These are phyloP conservation scores for Aciculosporium take DNA, from an alignment of 2,329 filamentous ascomycete genomes.

Conservation along the genomic window DNA sequence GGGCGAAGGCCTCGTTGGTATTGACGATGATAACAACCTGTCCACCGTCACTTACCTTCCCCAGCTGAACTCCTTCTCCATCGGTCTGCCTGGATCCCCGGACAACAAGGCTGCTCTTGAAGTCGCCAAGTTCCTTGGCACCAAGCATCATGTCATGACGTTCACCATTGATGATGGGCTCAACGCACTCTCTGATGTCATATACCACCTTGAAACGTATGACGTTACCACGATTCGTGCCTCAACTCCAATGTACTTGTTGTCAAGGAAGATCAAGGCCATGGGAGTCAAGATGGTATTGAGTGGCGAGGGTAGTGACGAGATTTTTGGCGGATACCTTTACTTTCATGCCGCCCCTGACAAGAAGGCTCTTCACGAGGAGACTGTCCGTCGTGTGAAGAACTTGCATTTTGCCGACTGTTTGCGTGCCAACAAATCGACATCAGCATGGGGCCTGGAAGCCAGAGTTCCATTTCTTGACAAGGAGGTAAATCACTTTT, in stretches of 20 bases:
- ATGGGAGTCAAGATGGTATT: constrained; percentile 99
- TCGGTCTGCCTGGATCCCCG: constrained; percentile 82
- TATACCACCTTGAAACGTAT: constrained; percentile 94
- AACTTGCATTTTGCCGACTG: constrained; percentile 95
- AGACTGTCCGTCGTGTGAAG: constrained; percentile 88
- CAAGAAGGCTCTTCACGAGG: constrained; percentile 85
- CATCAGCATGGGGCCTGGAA: constrained; percentile 93
- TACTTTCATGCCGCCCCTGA: constrained; percentile 95
- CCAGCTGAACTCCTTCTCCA: constrained; percentile 97
- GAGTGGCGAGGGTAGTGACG: constrained; percentile 89
- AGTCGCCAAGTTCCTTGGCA: constrained; percentile 92
- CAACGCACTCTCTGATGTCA: constrained; percentile 87
- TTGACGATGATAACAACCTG: constrained; percentile 82
- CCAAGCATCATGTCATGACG: constrained; percentile 94
- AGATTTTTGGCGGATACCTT: constrained; percentile 96
- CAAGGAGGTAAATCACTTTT: constrained; percentile 51
- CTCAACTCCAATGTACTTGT: constrained; percentile 95
- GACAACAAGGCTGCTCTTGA: constrained; percentile 85
- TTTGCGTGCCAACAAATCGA: constrained; percentile 97
- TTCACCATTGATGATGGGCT: constrained; percentile 97
- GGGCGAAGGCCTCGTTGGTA: constrained; percentile 70
- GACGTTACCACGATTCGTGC: constrained; percentile 97
- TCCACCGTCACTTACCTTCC: constrained; percentile 83
- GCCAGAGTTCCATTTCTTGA: constrained; percentile 96
- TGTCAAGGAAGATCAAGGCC: constrained; percentile 97